Conservation (phyloP, 2,329 filamentous ascomycete genomes). For the Fusarium nurragi region DNA sequence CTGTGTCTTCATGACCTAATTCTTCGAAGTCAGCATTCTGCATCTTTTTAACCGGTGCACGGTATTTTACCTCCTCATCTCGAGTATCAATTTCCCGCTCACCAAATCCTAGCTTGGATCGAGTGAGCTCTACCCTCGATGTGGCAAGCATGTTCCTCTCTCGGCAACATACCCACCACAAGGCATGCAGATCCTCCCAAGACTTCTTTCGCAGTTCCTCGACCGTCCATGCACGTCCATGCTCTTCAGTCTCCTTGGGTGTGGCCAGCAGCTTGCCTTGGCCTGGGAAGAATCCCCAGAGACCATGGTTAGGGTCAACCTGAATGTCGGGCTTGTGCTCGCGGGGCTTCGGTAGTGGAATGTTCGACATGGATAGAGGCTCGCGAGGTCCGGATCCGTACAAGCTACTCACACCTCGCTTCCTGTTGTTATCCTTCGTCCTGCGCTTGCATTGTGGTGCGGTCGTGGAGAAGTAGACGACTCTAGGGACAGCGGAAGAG, state of each 20-base stretch:
- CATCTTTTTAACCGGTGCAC: fast-evolving
- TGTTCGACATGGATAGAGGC: slow-evolving; percentile 76
- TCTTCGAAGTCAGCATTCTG: slow-evolving; percentile 19
- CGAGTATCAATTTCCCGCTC: slow-evolving; percentile 71
- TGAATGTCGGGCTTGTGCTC: slow-evolving; percentile 67
- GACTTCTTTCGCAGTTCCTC: slow-evolving; percentile 88
- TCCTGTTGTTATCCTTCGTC: slow-evolving; percentile 77
- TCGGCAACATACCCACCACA: slow-evolving; percentile 95
- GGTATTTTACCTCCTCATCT: slow-evolving; percentile 70
- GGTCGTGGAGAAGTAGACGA: slow-evolving; percentile 63
- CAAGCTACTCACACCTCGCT: slow-evolving; percentile 83
- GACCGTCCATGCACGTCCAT: slow-evolving; percentile 85
- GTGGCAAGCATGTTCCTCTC: slow-evolving; percentile 93
- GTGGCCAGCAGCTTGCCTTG: slow-evolving; percentile 74
- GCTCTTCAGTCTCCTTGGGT: slow-evolving; percentile 74
- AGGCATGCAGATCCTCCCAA: slow-evolving; percentile 89
- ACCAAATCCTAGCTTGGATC: slow-evolving; percentile 77
- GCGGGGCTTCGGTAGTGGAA: slow-evolving; percentile 75
- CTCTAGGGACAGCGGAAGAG: slow-evolving; percentile 23
- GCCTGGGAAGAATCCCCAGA: slow-evolving; percentile 90
- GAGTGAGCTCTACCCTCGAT: slow-evolving; percentile 72
- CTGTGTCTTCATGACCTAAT: slow-evolving; percentile 80
- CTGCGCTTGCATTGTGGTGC: slow-evolving; percentile 59
- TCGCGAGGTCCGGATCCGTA: slow-evolving; percentile 79
- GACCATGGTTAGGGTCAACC: slow-evolving; percentile 79